phyloP scores from a whole-genome alignment of 2,329 filamentous ascomycete genomes.

The Leptosphaerulina australis region DNA sequence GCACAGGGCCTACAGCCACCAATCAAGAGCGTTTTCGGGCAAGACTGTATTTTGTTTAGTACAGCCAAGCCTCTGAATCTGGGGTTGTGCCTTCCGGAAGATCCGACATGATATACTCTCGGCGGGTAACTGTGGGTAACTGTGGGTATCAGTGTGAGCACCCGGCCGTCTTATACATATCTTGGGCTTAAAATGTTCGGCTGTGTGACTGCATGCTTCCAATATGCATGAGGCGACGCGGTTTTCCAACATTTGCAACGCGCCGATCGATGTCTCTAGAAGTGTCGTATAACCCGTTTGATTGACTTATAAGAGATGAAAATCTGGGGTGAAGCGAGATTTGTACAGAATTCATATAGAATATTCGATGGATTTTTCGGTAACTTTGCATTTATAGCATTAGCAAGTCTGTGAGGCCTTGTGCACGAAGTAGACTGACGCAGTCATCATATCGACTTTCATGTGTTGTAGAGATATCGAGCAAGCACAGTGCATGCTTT shows the following conservation, averaged over 20 bases:
- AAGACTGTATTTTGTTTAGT: background rate
- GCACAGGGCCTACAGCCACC: background rate
- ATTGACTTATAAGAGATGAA: too few species aligned
- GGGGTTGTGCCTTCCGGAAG: slow-evolving; percentile 3
- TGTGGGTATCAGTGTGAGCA: background rate
- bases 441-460: background rate
- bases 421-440: background rate
- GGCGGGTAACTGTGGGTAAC: background rate
- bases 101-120: background rate
- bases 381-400: background rate
- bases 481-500: too few species aligned
- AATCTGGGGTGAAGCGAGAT: background rate
- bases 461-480: too few species aligned
- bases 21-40: background rate
- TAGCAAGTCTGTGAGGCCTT: background rate
- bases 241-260: background rate
- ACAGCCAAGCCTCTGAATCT: slow-evolving; percentile 6
- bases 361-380: background rate
- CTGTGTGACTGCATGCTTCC: background rate
- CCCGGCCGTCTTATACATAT: background rate
- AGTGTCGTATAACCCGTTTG: background rate
- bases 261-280: background rate
- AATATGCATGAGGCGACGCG: background rate
- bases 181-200: background rate
- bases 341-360: background rate